A percentile compares a stretch with the other conserved stretches of the same genome.
These are phyloP conservation scores for Entomortierella parvispora DNA, from an alignment of 192 early-diverging fungal genomes.

Conservation along the genomic window DNA sequence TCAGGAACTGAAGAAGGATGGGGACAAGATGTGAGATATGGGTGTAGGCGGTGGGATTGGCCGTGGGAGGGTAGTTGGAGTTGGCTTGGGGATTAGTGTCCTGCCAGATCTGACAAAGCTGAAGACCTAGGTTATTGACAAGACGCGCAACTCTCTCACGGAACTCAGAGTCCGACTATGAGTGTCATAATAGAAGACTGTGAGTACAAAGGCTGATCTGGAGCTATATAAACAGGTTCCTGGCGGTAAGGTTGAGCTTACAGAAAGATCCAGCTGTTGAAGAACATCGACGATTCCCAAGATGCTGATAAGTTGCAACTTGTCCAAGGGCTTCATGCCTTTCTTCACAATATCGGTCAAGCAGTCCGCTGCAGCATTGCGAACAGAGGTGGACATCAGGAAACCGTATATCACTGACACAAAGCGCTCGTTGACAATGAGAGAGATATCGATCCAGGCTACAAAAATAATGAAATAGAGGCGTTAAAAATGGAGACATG, in stretches of 20 bases:
- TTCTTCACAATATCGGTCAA: constrained; percentile 88
- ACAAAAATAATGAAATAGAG: neutral
- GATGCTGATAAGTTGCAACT: constrained; percentile 82
- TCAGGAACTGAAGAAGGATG: constrained; percentile 81
- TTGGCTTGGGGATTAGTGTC: constrained; percentile 52
- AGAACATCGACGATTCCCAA: constrained; percentile 52
- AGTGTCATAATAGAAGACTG: neutral
- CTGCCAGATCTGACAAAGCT: constrained; percentile 74
- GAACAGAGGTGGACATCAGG: constrained; percentile 67
- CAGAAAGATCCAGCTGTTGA: constrained; percentile 34
- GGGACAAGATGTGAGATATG: constrained; percentile 83
- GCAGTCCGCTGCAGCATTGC: constrained; percentile 83
- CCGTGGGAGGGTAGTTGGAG: constrained; percentile 38
- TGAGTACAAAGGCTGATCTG: neutral
- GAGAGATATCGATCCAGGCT: constrained; percentile 94
- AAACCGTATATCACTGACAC: constrained; percentile 81
- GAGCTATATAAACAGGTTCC: neutral
- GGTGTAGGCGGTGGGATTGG: constrained; percentile 63
- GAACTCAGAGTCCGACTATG: constrained; percentile 68
- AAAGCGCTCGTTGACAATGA: constrained; percentile 87
- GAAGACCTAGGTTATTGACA: constrained; percentile 78
- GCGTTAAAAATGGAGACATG: neutral
- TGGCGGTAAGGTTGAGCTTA: constrained; percentile 8
- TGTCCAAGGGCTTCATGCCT: constrained; percentile 93
- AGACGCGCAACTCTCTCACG: constrained; percentile 76